phyloP scores from a whole-genome alignment of 306 rosid genomes.

The Coriaria nepalensis region DNA sequence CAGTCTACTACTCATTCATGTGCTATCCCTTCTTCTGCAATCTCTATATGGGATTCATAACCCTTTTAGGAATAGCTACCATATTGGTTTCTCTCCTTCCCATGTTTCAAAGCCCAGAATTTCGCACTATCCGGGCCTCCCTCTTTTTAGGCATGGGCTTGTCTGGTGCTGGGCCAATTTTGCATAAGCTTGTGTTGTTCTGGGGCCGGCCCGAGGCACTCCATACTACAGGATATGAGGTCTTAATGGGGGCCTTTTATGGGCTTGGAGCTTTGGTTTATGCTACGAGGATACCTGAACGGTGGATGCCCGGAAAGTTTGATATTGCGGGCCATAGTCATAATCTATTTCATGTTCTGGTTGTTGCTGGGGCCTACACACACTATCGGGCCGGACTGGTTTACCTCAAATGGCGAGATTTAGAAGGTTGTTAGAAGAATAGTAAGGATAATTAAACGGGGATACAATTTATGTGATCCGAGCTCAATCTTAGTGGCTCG shows the following conservation, averaged over 20 bases:
- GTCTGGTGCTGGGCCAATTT: slow-evolving; percentile 58
- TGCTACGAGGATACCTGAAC: slow-evolving; percentile 85
- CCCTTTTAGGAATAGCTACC: slow-evolving; percentile 60
- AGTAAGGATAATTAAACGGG: slow-evolving; percentile 1
- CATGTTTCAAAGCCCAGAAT: slow-evolving; percentile 68
- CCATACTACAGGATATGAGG: slow-evolving; percentile 72
- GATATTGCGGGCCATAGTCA: slow-evolving; percentile 99
- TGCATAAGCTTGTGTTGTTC: slow-evolving; percentile 74
- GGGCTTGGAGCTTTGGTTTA: slow-evolving; percentile 81
- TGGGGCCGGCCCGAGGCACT: slow-evolving; percentile 85
- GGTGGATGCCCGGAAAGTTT: slow-evolving; percentile 97
- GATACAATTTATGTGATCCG: neutral
- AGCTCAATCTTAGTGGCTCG: neutral
- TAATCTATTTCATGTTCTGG: slow-evolving; percentile 75
- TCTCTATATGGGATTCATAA: slow-evolving; percentile 73
- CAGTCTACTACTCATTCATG: slow-evolving; percentile 93
- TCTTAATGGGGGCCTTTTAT: slow-evolving; percentile 69
- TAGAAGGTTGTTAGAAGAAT: slow-evolving; percentile 53
- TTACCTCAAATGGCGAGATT: slow-evolving; percentile 88
- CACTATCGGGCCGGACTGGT: slow-evolving; percentile 90
- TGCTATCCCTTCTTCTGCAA: slow-evolving; percentile 85
- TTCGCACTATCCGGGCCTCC: slow-evolving; percentile 58
- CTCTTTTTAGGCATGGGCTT: slow-evolving; percentile 86
- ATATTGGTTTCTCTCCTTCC: slow-evolving; percentile 68
- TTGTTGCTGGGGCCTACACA: slow-evolving; percentile 83